phyloP scores from a whole-genome alignment of 2,329 filamentous ascomycete genomes.

The Boeremia exigua region DNA sequence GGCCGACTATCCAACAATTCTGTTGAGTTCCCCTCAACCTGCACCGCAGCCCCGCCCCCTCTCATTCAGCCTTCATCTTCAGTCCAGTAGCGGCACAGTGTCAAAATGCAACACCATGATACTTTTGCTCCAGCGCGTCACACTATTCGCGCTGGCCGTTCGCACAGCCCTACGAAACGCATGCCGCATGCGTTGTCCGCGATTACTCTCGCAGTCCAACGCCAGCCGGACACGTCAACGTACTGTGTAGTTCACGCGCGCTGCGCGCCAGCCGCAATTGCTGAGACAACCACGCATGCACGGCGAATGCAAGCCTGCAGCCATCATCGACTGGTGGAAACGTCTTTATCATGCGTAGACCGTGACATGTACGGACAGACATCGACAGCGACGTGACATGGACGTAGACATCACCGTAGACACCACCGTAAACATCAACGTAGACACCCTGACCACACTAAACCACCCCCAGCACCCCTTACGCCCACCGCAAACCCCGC shows the following conservation, averaged over 20 bases:
- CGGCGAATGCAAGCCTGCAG: background rate
- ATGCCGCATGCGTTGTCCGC: slow-evolving; percentile 34
- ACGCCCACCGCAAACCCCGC: no score
- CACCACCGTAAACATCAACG: no score
- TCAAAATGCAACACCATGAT: slow-evolving; percentile 8
- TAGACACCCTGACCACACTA: no score
- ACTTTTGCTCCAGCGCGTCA: background rate
- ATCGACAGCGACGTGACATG: no score
- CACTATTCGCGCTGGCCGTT: slow-evolving; percentile 32
- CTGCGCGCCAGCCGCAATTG: slow-evolving; percentile 10
- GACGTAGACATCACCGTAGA: no score
- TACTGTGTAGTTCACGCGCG: slow-evolving; percentile 44
- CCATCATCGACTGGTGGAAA: background rate
- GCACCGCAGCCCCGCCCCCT: background rate
- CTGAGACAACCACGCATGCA: slow-evolving; percentile 3
- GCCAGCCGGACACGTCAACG: slow-evolving; percentile 41
- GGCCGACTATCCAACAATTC: background rate
- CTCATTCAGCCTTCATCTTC: background rate
- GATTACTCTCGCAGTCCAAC: background rate
- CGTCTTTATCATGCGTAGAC: background rate
- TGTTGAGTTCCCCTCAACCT: background rate
- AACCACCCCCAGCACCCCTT: no score
- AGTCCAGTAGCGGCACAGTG: background rate
- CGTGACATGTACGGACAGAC: no score
- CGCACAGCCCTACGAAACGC: slow-evolving; percentile 22